Base-by-base conservation (phyloP, 139 green algal species). In the Chlamydomonas asymmetrica region DNA sequence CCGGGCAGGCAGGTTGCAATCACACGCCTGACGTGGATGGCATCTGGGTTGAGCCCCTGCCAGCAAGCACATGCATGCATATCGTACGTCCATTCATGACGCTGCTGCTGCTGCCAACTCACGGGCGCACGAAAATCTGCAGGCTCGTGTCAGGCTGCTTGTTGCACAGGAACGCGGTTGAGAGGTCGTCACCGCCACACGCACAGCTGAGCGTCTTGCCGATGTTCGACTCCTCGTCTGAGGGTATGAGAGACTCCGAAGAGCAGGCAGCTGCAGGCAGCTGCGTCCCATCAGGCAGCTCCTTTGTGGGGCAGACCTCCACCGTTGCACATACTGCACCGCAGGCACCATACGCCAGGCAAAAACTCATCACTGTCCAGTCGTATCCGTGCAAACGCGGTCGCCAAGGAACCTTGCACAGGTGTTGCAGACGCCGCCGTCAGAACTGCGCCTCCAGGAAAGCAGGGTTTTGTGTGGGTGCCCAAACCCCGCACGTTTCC, bases 81-180 rank as follows among this genome's bases (percentile, higher is more conserved):
- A n/a, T n/a, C n/a, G n/a, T n/a, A n/a, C n/a, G n/a, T n/a, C n/a
- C n/a, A n/a, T n/a, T n/a, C n/a, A n/a, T n/a, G n/a, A n/a, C n/a
- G n/a, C n/a, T n/a, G n/a, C n/a, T n/a, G n/a, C n/a, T n/a, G n/a
- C n/a, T n/a, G n/a, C n/a, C n/a, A n/a, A n/a, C n/a, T n/a, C n/a
- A n/a, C n/a, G 80, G 80, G 38, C 62, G 40, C 57, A 89, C 31
- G 25, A 32, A 52, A 7, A 89, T 86, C 43, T 87, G 65, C 82
- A 73, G 82, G 62, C 78, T 88, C 37, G 84, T 90, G 63, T 64
- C 71, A 2, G 87, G 87, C 74, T 89, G 87, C 79, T 87, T 74
- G 65, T 66, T 76, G 74, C 84, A 89, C 56, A 83, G 20, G 50
- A 68, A 90, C 23, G 83, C 32, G 1, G 84, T 88, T 18, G 83